A percentile compares a stretch with the other conserved stretches of the same genome.
Evolutionary conservation across 768 basidiomycete genomes (phyloP).

Genomic region (Naganishia vaughanmartiniae): DNA sequence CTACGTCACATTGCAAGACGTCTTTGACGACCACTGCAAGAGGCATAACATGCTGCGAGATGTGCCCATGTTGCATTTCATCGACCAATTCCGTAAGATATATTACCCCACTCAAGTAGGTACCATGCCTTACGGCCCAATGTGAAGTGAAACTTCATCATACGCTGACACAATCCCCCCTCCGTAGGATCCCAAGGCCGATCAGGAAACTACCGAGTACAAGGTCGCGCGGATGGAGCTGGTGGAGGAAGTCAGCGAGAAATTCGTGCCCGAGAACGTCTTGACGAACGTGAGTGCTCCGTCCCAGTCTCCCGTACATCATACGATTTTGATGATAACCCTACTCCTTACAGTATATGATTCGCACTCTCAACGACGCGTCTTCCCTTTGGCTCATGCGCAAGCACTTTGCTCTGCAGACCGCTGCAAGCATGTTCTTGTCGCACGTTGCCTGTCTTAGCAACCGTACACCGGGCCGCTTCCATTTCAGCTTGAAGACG

Average conservation of each 20-base stretch:
- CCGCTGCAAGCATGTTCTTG: conserved; percentile 86
- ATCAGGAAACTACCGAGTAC: conserved; percentile 56
- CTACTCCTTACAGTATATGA: conserved; percentile 72
- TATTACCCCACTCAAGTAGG: conserved; percentile 29
- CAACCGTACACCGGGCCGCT: conserved; percentile 76
- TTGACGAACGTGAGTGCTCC: conserved; percentile 66
- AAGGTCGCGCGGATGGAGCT: conserved; percentile 62
- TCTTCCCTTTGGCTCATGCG: conserved; percentile 93
- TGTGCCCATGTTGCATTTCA: conserved; percentile 79
- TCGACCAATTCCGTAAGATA: conserved; percentile 68
- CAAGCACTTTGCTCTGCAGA: conserved; percentile 89
- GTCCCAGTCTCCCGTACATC: not conserved
- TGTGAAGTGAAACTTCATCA: not conserved
- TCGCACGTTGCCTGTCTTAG: conserved; percentile 81
- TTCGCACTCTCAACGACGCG: conserved; percentile 74
- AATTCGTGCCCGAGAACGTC: conserved; percentile 86
- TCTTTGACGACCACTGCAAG: conserved; percentile 86
- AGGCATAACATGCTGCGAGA: conserved; percentile 73
- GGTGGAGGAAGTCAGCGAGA: conserved; percentile 78
- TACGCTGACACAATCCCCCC: not conserved
- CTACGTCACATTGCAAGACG: conserved; percentile 83
- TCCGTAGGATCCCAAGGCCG: conserved; percentile 15
- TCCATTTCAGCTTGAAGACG: conserved; percentile 83
- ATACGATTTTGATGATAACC: conserved; percentile 17
- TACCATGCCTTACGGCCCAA: no score